Base-by-base conservation (phyloP, 208 protist genomes). In the Spongospora subterranea region DNA sequence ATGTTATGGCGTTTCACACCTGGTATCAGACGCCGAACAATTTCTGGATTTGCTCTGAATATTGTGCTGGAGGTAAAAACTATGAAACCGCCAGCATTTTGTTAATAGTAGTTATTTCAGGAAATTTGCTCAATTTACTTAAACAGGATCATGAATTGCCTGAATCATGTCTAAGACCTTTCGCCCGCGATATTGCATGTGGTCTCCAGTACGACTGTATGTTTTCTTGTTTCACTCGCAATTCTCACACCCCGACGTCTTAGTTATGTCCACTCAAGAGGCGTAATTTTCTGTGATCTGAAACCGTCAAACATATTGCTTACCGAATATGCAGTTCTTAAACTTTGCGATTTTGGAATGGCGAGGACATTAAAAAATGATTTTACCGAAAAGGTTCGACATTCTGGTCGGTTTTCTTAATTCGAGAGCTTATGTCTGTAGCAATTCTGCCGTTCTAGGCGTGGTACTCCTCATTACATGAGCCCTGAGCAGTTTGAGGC, bases 301-400 rank as follows among this genome's bases (percentile, higher is more conserved):
- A 92, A 92, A 32, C 90, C 90, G 20, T 46, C 45, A 89, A 92
- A 92, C 24, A 60, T 92, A 38, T 35, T 92, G 1, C 64, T 92
- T 11, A 91, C 89, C 13, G 65, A 89, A 89, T 54, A 46, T 71
- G 32, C 35, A 45, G 43, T 41, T 24, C 38, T 91, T 0, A 91
- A 91, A 91, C 20, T 91, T 20, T 40, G 46, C 20, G 90, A 91
- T 77, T 91, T 91, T 46, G 90, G 90, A 0, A n/a, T 91, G n/a
- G 82, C 54, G 6, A 41, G 90, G 29, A 88, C 0, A 88, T 11
- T 89, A 0, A 88, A 88, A n/a, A n/a, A 82, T 20, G 71, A 43
- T 82, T n/a, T 43, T 45, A 43, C 6, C n/a, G 71, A 82, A 35
- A 82, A 82, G n/a, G 71, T 82, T 82, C 40, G 13, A 43, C 71